phyloP scores from a whole-genome alignment of 495 filamentous ascomycete species.

The Penicillium lividum region DNA sequence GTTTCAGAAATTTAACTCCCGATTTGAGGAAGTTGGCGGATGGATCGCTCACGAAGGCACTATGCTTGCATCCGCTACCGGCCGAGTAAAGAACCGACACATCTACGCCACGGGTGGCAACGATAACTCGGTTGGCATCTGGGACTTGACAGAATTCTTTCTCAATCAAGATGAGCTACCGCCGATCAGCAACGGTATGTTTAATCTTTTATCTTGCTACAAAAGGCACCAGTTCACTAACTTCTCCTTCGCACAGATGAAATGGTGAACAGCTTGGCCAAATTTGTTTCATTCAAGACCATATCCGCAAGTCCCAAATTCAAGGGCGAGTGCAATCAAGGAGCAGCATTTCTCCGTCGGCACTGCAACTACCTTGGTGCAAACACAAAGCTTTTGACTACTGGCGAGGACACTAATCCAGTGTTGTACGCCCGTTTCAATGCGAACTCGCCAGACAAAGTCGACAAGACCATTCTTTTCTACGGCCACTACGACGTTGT shows the following conservation, averaged over 20 bases:
- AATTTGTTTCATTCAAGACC: conserved; percentile 88
- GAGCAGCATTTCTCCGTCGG: conserved; percentile 83
- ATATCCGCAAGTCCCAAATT: conserved; percentile 83
- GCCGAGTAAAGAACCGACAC: conserved; percentile 62
- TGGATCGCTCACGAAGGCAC: conserved; percentile 87
- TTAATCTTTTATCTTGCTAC: background rate
- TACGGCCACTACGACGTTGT: conserved; percentile 99
- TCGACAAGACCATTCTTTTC: conserved; percentile 86
- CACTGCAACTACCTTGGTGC: conserved; percentile 91
- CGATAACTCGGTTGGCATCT: conserved; percentile 83
- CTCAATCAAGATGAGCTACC: conserved; percentile 41
- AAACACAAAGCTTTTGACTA: conserved; percentile 78
- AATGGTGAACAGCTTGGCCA: conserved; percentile 76
- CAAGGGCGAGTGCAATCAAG: conserved; percentile 85
- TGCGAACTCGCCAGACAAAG: conserved; percentile 54
- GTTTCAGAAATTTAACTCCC: conserved; percentile 75
- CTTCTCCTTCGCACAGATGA: conserved; percentile 54
- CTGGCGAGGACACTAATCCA: conserved; percentile 75
- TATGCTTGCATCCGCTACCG: conserved; percentile 82
- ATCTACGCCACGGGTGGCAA: conserved; percentile 94
- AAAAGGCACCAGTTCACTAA: background rate
- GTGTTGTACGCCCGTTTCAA: conserved; percentile 87
- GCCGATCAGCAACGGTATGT: conserved; percentile 61
- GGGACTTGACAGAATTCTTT: conserved; percentile 70
- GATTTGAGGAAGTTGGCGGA: conserved; percentile 77